Base-by-base conservation (phyloP, 2,329 filamentous ascomycete species). In the Sclerotinia minor region DNA sequence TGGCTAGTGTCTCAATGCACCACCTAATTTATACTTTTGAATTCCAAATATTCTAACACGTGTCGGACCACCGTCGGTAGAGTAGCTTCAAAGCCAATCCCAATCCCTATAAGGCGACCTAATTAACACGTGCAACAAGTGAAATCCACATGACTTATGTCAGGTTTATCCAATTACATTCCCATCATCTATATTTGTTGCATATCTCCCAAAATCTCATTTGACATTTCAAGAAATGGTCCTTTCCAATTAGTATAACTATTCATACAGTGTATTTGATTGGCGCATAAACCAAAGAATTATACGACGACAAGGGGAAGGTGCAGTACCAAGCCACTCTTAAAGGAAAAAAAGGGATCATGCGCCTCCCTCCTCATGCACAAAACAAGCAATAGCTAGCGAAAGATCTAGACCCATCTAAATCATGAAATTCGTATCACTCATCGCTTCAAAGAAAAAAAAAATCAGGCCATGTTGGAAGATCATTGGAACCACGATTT, bases 401-500 rank as follows among this genome's bases (percentile, higher is more conserved):
- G 63, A 65, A 24, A 38, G 44, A 24, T 65, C 63, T 65, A 65
- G 63, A 65, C 52, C 58, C 41, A 26, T 45, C 63, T 47, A 65
- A 65, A 58, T 57, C 50, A 65, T 57, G 49, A 57, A 61, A 61
- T 61, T 50, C n/a, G 59, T 61, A 61, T 50, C n/a, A 49, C 59
- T 49, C 8, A 38, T 61, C 32, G 21, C 11, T 50, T 15, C 32
- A 38, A 58, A 26, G 47, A 21, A 65, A 65, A 65, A 26, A 58
- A 26, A 65, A 65, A 65, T 65, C 63, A 65, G 63, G 63, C 63
- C 63, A 65, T 32, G 21, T 58, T 58, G 63, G 63, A 41, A 55
- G 53, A 55, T 55, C 53, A 55, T 55, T 55, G 53, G 53, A 55
- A 55, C 53, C 53, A 38, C 53, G 53, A 19, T 38, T 55, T 55